Evolutionary conservation across 257 asterid species (phyloP), one percentile per base, ranked within the genome.

Genomic region (Fraxinus quadrangulata): DNA sequence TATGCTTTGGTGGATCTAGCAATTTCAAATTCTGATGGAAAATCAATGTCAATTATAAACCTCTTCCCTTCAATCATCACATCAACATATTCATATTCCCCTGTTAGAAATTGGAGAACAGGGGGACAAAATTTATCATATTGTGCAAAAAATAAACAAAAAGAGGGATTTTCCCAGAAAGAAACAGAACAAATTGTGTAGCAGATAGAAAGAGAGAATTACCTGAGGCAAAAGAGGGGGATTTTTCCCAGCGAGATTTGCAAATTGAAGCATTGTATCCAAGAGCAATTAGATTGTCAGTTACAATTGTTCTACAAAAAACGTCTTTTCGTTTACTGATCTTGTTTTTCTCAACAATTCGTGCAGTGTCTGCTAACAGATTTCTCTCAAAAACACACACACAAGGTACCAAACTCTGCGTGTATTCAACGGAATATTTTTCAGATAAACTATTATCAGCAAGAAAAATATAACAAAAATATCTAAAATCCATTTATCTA

Each of bases 191-290:
- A 42, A 42, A 42, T 42, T 0, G 17, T 2, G 49, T 42, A 42
- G 16, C 49, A 42, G 49, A 72, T 30, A 16, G 28, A 39, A 67
- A 11, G 3, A 2, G 1, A 36, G 23, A 75, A 70, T 67, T 87
- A 92, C 97, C 97, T 9, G 97, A 92, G 33, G 94, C 90, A 36
- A 72, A 77, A 71, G 88, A 79, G 73, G 93, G 72, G 73, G 92
- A 68, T 80, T 89, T 90, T 14, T 90, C 95, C 97, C 99, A 95
- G 71, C 88, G 91, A 3, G 97, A 93, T 76, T 85, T 89, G 92
- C 99, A 93, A 87, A 89, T 84, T 6, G 99, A 86, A 77, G 97
- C 97, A 77, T 90, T 82, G 81, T 93, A 93, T 24, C 98, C 98
- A 19, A 85, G 78, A 81, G 89, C 88, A 6, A 82, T 24, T 8